Percentiles rank a stretch among this genome's conserved stretches.
phyloP scores from a whole-genome alignment of 306 rosid species.

The Cajanus cajan region DNA sequence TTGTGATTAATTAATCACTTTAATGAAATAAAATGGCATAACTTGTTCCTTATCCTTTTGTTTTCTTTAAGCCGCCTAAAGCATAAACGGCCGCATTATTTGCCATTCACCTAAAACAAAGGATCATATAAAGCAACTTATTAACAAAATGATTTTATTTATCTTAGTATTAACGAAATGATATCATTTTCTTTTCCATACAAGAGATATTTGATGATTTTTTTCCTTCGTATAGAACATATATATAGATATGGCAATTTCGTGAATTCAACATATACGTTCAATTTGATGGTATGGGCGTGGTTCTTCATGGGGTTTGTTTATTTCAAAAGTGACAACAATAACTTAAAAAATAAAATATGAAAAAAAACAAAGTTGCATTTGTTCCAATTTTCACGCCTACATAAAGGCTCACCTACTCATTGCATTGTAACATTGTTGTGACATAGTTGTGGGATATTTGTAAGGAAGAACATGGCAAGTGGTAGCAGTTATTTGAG shows the following conservation, averaged over 20 bases:
- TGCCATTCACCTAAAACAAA: background rate
- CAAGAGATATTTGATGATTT: background rate
- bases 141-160: background rate
- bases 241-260: background rate
- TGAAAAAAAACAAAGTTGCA: background rate
- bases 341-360: background rate
- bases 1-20: background rate
- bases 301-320: background rate
- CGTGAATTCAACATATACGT: background rate
- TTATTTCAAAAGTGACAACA: background rate
- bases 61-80: constrained; percentile 2
- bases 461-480: background rate
- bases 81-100: constrained; percentile 3
- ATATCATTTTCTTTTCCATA: background rate
- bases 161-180: background rate
- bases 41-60: background rate
- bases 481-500: background rate
- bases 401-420: background rate
- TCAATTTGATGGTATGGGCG: background rate
- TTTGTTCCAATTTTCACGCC: background rate
- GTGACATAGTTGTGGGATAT: background rate
- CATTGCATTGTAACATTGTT: background rate
- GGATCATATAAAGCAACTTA: background rate
- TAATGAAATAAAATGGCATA: background rate
- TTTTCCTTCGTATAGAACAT: background rate